Base-by-base conservation (phyloP, 352 stramenopile species). In the Globisporangium paddicum region DNA sequence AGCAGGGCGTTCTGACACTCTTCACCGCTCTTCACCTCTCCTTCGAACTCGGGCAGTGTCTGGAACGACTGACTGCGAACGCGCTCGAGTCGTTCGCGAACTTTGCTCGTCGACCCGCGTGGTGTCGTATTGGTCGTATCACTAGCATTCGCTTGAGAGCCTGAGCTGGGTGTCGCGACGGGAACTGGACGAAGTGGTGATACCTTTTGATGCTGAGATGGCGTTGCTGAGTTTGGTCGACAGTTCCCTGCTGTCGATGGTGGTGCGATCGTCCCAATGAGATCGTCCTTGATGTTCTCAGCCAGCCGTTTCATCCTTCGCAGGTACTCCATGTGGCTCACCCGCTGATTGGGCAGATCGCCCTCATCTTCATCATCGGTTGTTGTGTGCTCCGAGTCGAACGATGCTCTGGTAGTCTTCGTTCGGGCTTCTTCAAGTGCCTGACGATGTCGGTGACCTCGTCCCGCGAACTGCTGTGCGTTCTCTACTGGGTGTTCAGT, bases 281-380 rank as follows among this genome's bases (percentile, higher is more conserved):
- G 50, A 48, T 88, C 80, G 21, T 85, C 68, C 14, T 81, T 79
- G 32, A 90, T 90, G 30, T 56, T 87, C 42, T 90, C 76, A 13
- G 76, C 75, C 2, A 90, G 60, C 38, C 76, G 72, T 48, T 80
- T 87, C 81, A 90, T 87, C 32, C 73, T 65, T 21, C 77, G 71
- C 51, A 90, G 53, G 53, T 89, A 90, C 48, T 84, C 78, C 76
- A 90, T 73, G 60, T 90, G 80, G 49, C 76, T 71, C 21, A 87
- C 67, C 3, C 80, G 77, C 25, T 87, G 74, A 16, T 67, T 46
- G 55, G 80, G 78, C 26, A 88, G 26, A 13, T 86, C 75, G 2
- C 64, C 63, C 14, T 83, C 75, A 18, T 70, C 60, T 28, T 63
- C 77, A 47, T 52, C 65, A 42, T 44, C 38, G 21, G 38, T 44